These are phyloP conservation scores for Colletotrichum sp. DNA, from an alignment of 2,329 filamentous ascomycete genomes.

Conservation along the genomic window DNA sequence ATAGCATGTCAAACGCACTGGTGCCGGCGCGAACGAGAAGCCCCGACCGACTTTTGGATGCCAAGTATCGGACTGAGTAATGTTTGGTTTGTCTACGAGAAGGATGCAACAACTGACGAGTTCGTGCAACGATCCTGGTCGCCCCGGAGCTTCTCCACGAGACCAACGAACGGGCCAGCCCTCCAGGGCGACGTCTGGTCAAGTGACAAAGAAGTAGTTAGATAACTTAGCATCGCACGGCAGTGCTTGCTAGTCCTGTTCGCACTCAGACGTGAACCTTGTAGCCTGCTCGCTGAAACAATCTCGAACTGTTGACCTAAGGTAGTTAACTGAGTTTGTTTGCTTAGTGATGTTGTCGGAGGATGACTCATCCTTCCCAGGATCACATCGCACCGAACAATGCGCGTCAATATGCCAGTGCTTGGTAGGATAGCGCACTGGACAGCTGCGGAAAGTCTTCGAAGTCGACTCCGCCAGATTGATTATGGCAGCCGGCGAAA, in stretches of 20 bases:
- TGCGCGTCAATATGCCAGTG: no score
- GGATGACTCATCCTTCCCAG: no score
- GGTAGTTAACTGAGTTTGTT: no score
- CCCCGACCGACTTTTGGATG: neutral
- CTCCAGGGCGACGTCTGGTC: neutral
- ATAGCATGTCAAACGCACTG: neutral
- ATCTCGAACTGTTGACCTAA: no score
- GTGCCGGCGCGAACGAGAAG: neutral
- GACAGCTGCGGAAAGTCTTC: no score
- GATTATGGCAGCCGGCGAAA: no score
- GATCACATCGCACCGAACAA: no score
- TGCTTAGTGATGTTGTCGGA: no score
- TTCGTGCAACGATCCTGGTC: neutral
- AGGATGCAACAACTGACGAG: neutral
- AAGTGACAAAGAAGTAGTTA: fast-evolving
- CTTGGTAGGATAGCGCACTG: no score
- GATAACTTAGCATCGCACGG: fast-evolving
- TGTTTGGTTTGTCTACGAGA: neutral
- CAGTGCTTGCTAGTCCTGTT: neutral
- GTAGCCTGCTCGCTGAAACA: no score
- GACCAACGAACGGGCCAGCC: neutral
- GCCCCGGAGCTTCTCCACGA: neutral
- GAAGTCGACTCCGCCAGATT: no score
- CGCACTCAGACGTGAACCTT: no score
- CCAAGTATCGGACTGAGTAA: neutral